phyloP scores from a whole-genome alignment of 1,284 basidiomycete genomes.

The Ustilago sp. region DNA sequence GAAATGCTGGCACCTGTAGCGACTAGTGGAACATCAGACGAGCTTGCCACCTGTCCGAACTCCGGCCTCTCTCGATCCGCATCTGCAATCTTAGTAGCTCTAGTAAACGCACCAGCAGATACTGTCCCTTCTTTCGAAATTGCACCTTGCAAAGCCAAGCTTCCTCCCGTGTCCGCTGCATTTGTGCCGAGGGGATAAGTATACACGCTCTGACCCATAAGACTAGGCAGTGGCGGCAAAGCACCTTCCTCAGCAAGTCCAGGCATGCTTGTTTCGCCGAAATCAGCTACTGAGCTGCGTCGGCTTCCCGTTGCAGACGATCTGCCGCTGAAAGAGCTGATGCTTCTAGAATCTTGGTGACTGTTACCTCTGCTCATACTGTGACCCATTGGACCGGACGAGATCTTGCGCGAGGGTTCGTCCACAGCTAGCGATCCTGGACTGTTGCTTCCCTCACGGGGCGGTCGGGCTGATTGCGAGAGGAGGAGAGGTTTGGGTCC shows the following conservation, averaged over 20 bases:
- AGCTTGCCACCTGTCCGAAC: conserved; percentile 46
- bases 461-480: conserved; percentile 51
- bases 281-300: conserved; percentile 31
- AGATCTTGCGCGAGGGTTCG: conserved; percentile 55
- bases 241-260: conserved; percentile 15
- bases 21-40: conserved; percentile 42
- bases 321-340: conserved; percentile 19
- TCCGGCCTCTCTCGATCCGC: conserved; percentile 17
- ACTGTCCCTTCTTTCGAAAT: conserved; percentile 30
- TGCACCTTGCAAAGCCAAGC: conserved; percentile 8
- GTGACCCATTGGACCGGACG: conserved; percentile 57
- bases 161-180: background rate
- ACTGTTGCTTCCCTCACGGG: conserved; percentile 49
- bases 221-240: conserved; percentile 35
- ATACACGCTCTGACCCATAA: conserved; percentile 24
- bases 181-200: background rate
- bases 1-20: conserved; percentile 33
- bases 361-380: conserved; percentile 35
- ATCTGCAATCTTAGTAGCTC: conserved; percentile 22
- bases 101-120: conserved; percentile 37
- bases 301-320: conserved; percentile 32
- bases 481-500: conserved; percentile 60
- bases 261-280: conserved; percentile 31
- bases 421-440: conserved; percentile 27
- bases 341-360: conserved; percentile 24